phyloP scores from a whole-genome alignment of 805 yeast genomes.

The Lipomyces oligophaga region DNA sequence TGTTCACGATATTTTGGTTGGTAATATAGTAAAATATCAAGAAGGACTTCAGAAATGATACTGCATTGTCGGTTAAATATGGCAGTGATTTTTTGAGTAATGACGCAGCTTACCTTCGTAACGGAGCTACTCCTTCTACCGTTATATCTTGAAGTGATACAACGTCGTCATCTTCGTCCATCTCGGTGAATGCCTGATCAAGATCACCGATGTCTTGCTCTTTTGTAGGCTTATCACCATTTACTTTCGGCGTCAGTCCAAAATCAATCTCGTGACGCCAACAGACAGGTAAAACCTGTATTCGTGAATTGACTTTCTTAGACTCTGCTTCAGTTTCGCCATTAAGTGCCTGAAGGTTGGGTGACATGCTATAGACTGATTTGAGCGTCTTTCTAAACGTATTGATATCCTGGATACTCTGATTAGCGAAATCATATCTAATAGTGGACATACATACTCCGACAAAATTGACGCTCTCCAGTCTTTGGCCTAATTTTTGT shows the following conservation, averaged over 20 bases:
- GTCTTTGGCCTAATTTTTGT: conserved; percentile 72
- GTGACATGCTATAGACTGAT: conserved; percentile 23
- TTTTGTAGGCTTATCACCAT: conserved; percentile 6
- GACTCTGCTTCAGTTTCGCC: conserved; percentile 13
- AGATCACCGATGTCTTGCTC: conserved; percentile 25
- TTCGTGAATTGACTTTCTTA: conserved; percentile 39
- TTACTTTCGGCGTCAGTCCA: conserved; percentile 22
- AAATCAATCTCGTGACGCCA: conserved; percentile 68
- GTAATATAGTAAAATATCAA: conserved; percentile 72
- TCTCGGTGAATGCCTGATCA: conserved; percentile 36
- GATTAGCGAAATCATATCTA: not conserved
- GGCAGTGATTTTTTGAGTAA: not conserved
- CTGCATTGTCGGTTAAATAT: conserved; percentile 35
- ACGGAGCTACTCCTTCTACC: conserved; percentile 65
- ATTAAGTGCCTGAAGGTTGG: conserved; percentile 27
- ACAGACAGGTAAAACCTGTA: conserved; percentile 84
- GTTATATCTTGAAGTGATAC: conserved; percentile 68
- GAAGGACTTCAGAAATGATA: conserved; percentile 76
- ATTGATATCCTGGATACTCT: conserved; percentile 20
- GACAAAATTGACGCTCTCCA: conserved; percentile 79
- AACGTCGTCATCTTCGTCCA: conserved; percentile 7
- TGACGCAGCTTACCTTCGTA: conserved; percentile 38
- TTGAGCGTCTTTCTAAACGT: conserved; percentile 30
- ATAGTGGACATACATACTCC: conserved; percentile 44
- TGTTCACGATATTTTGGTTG: conserved; percentile 63